Percentiles rank a stretch among this genome's conserved stretches.
These are phyloP conservation scores for Schizosaccharomyces lindneri DNA, from an alignment of 805 yeast genomes.

Conservation along the genomic window DNA sequence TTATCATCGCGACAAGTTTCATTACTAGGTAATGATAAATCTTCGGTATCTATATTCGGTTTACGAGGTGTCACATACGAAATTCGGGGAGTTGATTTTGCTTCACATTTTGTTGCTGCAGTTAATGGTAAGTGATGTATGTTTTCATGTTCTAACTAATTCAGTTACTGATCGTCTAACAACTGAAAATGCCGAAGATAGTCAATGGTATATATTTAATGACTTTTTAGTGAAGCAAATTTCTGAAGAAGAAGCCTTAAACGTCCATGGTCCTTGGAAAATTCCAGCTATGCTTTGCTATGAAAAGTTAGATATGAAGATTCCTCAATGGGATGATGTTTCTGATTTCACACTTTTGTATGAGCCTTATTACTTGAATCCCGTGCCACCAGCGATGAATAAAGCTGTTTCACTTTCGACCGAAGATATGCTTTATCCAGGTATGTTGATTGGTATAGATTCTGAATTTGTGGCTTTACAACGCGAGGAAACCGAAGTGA, in stretches of 20 bases:
- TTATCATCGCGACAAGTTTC: not conserved
- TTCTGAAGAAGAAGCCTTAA: slow-evolving; percentile 51
- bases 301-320: slow-evolving; percentile 18
- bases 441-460: slow-evolving; percentile 58
- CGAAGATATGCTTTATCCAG: slow-evolving; percentile 20
- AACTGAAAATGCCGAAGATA: slow-evolving; percentile 5
- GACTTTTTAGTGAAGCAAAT: slow-evolving; percentile 69
- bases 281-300: slow-evolving; percentile 51
- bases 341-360: slow-evolving; percentile 37
- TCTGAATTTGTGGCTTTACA: slow-evolving; percentile 80
- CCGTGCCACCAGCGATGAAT: slow-evolving; percentile 33
- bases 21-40: not conserved
- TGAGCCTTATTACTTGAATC: slow-evolving; percentile 23
- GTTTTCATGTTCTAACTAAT: not conserved
- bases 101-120: slow-evolving; percentile 15
- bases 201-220: slow-evolving; percentile 60
- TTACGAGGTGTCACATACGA: not conserved
- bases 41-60: not conserved
- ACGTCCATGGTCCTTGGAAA: slow-evolving; percentile 57
- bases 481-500: slow-evolving; percentile 57
- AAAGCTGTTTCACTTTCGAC: slow-evolving; percentile 19
- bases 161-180: not conserved
- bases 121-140: slow-evolving; percentile 8
- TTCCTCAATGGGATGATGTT: not conserved
- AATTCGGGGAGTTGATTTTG: not conserved